phyloP scores from a whole-genome alignment of 768 basidiomycete genomes.

The Nidularia sp. region DNA sequence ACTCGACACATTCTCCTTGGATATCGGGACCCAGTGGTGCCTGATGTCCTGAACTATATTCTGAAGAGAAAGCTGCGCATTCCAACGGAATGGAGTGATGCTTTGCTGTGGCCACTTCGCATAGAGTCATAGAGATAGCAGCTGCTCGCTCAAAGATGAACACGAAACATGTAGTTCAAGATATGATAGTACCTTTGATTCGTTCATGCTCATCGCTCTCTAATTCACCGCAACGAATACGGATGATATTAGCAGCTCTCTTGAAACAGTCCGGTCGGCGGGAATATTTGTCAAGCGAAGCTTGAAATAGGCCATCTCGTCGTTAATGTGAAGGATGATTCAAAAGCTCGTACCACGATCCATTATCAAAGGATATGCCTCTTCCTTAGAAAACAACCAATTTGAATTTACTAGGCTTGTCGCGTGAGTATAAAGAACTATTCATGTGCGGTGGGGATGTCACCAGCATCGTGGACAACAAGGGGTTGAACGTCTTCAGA shows the following conservation, averaged over 20 bases:
- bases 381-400: too few species aligned
- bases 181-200: constrained; percentile 42
- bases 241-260: constrained; percentile 42
- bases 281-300: constrained; percentile 29
- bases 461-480: too few species aligned
- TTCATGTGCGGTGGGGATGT: too few species aligned
- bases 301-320: too few species aligned
- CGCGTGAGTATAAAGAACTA: too few species aligned
- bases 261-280: constrained; percentile 64
- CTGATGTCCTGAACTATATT: constrained; percentile 1
- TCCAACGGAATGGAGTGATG: constrained; percentile 67
- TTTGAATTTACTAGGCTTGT: too few species aligned
- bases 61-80: constrained; percentile 37
- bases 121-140: constrained; percentile 75
- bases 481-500: too few species aligned
- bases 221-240: constrained; percentile 46
- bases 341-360: too few species aligned
- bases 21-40: constrained; percentile 9
- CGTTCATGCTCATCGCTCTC: constrained; percentile 59
- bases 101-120: constrained; percentile 72
- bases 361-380: too few species aligned
- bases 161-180: neutral
- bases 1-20: constrained; percentile 38
- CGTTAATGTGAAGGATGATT: too few species aligned
- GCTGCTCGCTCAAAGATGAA: constrained; percentile 28